Base-by-base conservation (phyloP, 805 yeast species). In the Metschnikowia gelsemii region DNA sequence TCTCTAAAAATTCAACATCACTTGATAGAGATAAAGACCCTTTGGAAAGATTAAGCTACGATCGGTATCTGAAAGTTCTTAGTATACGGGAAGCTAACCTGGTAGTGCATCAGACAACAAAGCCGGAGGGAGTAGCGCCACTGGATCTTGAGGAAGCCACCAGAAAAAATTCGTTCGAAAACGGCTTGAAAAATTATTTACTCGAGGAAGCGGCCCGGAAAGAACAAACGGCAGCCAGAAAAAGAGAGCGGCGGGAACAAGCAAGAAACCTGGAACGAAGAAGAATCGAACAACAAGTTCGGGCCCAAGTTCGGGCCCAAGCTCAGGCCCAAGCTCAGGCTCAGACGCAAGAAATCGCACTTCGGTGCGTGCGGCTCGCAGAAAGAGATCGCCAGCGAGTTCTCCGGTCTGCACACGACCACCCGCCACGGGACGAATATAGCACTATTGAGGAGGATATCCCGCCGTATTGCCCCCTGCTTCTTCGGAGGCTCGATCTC, bases 381-480 rank as follows among this genome's bases (percentile, higher is more conserved):
- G 54, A 50, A 24, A 33, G 51, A 20, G 49, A 48, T 32, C 44
- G 50, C n/a, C 50, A 50, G 21, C 32, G 45, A 23, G 35, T 45
- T 12, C 41, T 47, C 17, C 38, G 32, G n/a, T 32, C 12, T 12
- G n/a, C n/a, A n/a, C n/a, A n/a, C n/a, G n/a, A n/a, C n/a, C n/a
- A n/a, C n/a, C 38, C 50, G 9, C 49, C 52, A 4, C 33, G 27
- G 12, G 46, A 48, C 31, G 52, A 50, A 28, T 45, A 50, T 27
- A 25, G 41, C 20, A 35, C 21, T 17, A 24, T 36, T 8, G 40
- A 47, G 21, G 52, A 54, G 28, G 47, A 49, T 6, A 42, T 43
- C 4, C 61, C 61, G 2, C 61, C 59, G 3, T 58, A 58, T 35
- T 40, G 45, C 11, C 56, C 54, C 13, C 40, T 38, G 12, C 58